Evolutionary conservation across 306 rosid genomes (phyloP), one percentile per base, ranked within the genome.

Genomic region (Casuarina glauca): DNA sequence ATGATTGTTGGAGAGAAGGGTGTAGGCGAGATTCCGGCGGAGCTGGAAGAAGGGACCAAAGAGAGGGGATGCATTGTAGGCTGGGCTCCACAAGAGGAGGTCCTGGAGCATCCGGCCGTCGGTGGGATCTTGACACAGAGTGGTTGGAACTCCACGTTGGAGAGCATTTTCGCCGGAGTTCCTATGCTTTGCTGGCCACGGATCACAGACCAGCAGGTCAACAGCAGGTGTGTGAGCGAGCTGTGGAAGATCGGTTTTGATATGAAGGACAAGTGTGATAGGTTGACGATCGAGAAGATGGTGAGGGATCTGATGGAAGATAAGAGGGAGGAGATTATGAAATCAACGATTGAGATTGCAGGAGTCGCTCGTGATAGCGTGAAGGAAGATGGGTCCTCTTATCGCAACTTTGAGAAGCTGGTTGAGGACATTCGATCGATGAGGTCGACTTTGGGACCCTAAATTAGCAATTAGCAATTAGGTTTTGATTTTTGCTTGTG

Each of bases 81-180:
- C 2, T 84, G 88, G 88, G 81, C 73, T 8, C 88, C 88, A 11
- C 81, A 81, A 69, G 81, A 81, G 69, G 81, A 84, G 46, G 85
- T 84, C 52, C 39, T 84, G 35, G 51, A 9, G 2, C 85, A 84
- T n/a, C 13, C 9, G 5, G 83, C 88, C 2, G 20, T 78, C 2
- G 83, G 85, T 0, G 85, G 78, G 72, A 81, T 81, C 44, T 72
- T 75, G 57, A 85, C 81, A 0, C 88, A 85, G 11, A 49, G 74
- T 41, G 84, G 67, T 6, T 60, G 67, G 42, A 60, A 60, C 67
- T 60, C 42, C 0, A 2, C 6, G 5, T 5, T 60, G 1, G 67
- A 60, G 39, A 5, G 41, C 42, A 60, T 32, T 60, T 39, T 9
- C 3, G 42, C 67, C 32, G n/a, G 17, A 2, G 42, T 60, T 3